These are phyloP conservation scores for Komagataella mondaviorum DNA, from an alignment of 805 yeast species.

Conservation along the genomic window DNA sequence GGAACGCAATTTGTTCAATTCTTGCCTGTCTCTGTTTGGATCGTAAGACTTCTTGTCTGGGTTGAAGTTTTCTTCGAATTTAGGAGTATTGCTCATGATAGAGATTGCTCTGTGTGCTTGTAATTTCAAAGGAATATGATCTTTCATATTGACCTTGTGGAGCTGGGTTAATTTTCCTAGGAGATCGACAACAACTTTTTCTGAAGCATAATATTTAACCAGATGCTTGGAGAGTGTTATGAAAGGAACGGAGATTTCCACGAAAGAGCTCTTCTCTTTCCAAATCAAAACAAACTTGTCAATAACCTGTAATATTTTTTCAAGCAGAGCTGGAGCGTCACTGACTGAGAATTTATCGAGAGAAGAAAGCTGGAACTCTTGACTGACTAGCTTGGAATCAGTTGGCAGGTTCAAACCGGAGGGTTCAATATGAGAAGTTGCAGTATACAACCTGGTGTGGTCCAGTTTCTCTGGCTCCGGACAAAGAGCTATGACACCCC, in stretches of 20 bases:
- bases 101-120: constrained; percentile 81
- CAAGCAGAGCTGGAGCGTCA: constrained; percentile 14
- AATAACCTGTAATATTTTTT: constrained; percentile 18
- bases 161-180: constrained; percentile 34
- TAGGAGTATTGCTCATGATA: constrained; percentile 76
- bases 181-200: constrained; percentile 19
- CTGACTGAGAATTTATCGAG: background rate
- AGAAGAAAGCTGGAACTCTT: background rate
- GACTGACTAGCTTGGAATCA: constrained; percentile 1
- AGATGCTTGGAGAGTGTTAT: constrained; percentile 26
- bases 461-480: constrained; percentile 19
- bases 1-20: constrained; percentile 67
- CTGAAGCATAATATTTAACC: constrained; percentile 20
- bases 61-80: constrained; percentile 90
- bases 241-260: constrained; percentile 44
- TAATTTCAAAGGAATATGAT: constrained; percentile 58
- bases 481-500: constrained; percentile 29
- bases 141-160: constrained; percentile 28
- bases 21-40: constrained; percentile 68
- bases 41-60: constrained; percentile 92
- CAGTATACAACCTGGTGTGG: constrained; percentile 9
- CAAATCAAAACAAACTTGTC: constrained; percentile 27
- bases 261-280: constrained; percentile 48
- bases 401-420: constrained; percentile 5
- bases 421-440: constrained; percentile 4